Percentiles rank a stretch among this genome's conserved stretches.
Conservation (phyloP, 805 yeast species). For the Pichia phayaonensis region DNA sequence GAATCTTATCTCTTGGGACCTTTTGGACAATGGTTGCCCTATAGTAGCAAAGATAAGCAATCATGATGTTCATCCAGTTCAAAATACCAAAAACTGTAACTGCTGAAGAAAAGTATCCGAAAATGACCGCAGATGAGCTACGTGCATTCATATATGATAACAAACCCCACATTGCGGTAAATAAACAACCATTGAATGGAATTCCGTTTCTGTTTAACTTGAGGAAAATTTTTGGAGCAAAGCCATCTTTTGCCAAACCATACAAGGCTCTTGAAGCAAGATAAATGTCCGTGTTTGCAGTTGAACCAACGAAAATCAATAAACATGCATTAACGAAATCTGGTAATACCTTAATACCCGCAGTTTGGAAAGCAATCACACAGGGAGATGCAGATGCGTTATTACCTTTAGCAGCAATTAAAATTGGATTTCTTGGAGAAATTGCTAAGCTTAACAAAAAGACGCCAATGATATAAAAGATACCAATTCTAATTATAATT, state of each 20-base stretch:
- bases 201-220: slow-evolving; percentile 63
- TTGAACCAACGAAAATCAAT: too few relatives aligned
- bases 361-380: too few relatives aligned
- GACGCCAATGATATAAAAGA: slow-evolving; percentile 43
- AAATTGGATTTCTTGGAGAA: slow-evolving; percentile 38
- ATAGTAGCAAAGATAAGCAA: slow-evolving; percentile 12
- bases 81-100: slow-evolving; percentile 17
- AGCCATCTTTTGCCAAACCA: too few relatives aligned
- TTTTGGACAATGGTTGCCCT: slow-evolving; percentile 12
- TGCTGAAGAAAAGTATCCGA: slow-evolving; percentile 15
- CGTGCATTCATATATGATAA: slow-evolving; percentile 13
- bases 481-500: slow-evolving; percentile 44
- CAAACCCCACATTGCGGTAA: slow-evolving; percentile 12
- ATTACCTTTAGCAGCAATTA: too few relatives aligned
- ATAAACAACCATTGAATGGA: slow-evolving; percentile 31
- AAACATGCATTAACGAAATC: too few relatives aligned
- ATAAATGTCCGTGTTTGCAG: too few relatives aligned
- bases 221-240: too few relatives aligned
- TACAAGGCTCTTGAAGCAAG: too few relatives aligned
- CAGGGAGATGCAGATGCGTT: too few relatives aligned
- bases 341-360: too few relatives aligned
- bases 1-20: slow-evolving; percentile 13
- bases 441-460: slow-evolving; percentile 44
- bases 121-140: slow-evolving; percentile 10
- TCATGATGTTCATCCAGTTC: slow-evolving; percentile 15